Evolutionary conservation across 345 rosid genomes (phyloP).

Genomic region (Laguncularia racemosa): DNA sequence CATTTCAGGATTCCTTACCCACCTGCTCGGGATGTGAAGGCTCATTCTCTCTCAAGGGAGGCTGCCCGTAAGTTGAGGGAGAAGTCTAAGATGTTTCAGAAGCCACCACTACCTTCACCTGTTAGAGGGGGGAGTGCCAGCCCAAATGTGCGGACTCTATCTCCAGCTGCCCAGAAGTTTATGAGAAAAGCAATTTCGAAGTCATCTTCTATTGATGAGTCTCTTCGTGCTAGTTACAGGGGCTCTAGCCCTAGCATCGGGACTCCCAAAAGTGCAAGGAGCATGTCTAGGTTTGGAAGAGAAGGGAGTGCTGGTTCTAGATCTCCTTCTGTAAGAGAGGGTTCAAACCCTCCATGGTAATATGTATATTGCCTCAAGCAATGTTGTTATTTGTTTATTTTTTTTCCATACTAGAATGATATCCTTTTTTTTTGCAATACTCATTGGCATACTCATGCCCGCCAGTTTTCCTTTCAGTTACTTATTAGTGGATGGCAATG

Average conservation of each 20-base stretch:
- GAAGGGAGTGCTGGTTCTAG: slow-evolving; percentile 50
- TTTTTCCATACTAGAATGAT: neutral
- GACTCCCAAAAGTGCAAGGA: slow-evolving; percentile 74
- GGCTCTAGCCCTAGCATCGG: slow-evolving; percentile 64
- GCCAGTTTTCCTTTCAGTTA: too few relatives aligned
- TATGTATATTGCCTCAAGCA: slow-evolving; percentile 7
- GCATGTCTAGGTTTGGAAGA: slow-evolving; percentile 72
- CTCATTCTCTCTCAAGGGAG: slow-evolving; percentile 79
- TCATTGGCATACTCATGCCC: too few relatives aligned
- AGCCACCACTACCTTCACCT: slow-evolving; percentile 89
- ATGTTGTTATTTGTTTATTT: neutral
- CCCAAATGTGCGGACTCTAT: slow-evolving; percentile 67
- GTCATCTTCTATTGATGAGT: slow-evolving; percentile 80
- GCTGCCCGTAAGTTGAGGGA: slow-evolving; percentile 78
- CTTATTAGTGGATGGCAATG: too few relatives aligned
- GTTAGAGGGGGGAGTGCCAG: slow-evolving; percentile 93
- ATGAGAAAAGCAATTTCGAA: slow-evolving; percentile 78
- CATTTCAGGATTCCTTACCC: slow-evolving; percentile 74
- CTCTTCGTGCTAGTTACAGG: slow-evolving; percentile 89
- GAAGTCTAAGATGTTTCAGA: slow-evolving; percentile 77
- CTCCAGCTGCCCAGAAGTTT: slow-evolving; percentile 98
- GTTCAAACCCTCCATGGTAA: slow-evolving; percentile 47
- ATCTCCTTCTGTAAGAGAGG: slow-evolving; percentile 62
- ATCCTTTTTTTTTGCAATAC: too few relatives aligned
- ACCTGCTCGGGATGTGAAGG: slow-evolving; percentile 77